Evolutionary conservation across 305 asterid genomes (phyloP).

Genomic region (Euphrasia arctica): DNA sequence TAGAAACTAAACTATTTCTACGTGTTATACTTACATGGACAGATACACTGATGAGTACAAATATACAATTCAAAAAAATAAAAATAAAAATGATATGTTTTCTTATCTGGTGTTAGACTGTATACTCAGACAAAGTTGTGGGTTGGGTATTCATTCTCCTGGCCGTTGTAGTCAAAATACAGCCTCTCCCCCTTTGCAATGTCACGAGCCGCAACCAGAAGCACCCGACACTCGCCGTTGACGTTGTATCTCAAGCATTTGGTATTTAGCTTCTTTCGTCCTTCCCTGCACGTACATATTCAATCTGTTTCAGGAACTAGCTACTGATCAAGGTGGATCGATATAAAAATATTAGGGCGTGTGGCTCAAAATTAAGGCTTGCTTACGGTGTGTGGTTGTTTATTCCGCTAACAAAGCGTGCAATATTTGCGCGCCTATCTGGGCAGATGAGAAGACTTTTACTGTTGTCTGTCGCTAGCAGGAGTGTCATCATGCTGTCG

Average conservation of each 20-base stretch:
- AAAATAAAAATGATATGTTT: conserved; percentile 10
- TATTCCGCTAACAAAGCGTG: conserved; percentile 80
- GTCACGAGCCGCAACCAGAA: conserved; percentile 69
- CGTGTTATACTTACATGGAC: conserved; percentile 23
- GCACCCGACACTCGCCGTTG: conserved; percentile 60
- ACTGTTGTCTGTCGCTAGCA: conserved; percentile 53
- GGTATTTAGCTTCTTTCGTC: conserved; percentile 74
- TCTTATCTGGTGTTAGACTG: conserved; percentile 16
- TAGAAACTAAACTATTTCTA: conserved; percentile 15
- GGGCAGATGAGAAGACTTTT: conserved; percentile 73
- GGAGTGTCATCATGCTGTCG: conserved; percentile 88
- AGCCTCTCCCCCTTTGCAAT: conserved; percentile 80
- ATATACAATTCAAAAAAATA: conserved; percentile 13
- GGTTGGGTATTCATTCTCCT: conserved; percentile 86
- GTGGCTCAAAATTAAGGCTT: conserved; percentile 21
- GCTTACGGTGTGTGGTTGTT: conserved; percentile 75
- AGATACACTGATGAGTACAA: conserved; percentile 8
- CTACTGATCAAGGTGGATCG: too few species aligned
- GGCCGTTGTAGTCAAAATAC: conserved; percentile 77
- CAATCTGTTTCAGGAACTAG: conserved; percentile 29
- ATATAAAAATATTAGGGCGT: too few species aligned
- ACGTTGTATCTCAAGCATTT: conserved; percentile 72
- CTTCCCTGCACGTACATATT: conserved; percentile 52
- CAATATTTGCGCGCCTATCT: conserved; percentile 69
- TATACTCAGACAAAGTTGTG: conserved; percentile 57